A percentile compares a stretch with the other conserved stretches of the same genome.
These are phyloP conservation scores for Dactylis glomerata DNA, from an alignment of 176 grass and related monocot genomes.

Conservation along the genomic window DNA sequence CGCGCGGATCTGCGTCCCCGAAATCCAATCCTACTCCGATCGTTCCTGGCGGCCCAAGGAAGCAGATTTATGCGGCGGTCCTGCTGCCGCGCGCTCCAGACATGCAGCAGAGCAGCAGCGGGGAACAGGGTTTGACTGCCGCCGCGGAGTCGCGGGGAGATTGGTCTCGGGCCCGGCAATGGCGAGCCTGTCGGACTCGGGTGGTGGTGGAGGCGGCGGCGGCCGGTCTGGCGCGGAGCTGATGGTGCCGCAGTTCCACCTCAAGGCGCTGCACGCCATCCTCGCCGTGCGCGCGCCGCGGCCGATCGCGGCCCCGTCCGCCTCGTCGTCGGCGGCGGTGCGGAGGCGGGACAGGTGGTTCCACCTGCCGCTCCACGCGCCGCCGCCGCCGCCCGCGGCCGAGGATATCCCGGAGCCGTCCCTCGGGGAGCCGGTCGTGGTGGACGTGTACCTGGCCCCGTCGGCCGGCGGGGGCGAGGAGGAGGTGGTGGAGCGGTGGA, in stretches of 20 bases:
- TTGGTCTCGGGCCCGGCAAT: constrained; percentile 24
- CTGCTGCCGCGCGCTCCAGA: constrained; percentile 4
- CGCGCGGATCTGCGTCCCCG: constrained; percentile 24
- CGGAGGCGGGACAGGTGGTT: constrained; percentile 73
- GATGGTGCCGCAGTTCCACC: constrained; percentile 82
- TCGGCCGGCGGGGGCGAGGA: constrained; percentile 29
- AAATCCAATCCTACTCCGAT: constrained; percentile 5
- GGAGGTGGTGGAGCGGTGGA: constrained; percentile 64
- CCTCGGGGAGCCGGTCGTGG: constrained; percentile 45
- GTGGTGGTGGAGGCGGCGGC: not conserved
- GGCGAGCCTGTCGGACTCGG: constrained; percentile 54
- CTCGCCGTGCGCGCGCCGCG: constrained; percentile 73
- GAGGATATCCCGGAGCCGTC: constrained; percentile 44
- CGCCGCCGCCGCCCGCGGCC: constrained; percentile 42
- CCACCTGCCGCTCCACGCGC: constrained; percentile 63
- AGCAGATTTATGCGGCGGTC: constrained; percentile 36
- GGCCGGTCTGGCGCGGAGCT: constrained; percentile 64
- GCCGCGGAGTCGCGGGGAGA: not conserved
- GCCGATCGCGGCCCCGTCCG: not conserved
- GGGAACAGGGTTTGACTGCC: constrained; percentile 24
- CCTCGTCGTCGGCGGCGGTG: constrained; percentile 17
- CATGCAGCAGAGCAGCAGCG: constrained; percentile 42
- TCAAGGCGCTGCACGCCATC: constrained; percentile 84
- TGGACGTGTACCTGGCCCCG: constrained; percentile 57
- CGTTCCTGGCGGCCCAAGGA: not conserved